phyloP scores from a whole-genome alignment of 345 rosid species.

The Pistacia vera region DNA sequence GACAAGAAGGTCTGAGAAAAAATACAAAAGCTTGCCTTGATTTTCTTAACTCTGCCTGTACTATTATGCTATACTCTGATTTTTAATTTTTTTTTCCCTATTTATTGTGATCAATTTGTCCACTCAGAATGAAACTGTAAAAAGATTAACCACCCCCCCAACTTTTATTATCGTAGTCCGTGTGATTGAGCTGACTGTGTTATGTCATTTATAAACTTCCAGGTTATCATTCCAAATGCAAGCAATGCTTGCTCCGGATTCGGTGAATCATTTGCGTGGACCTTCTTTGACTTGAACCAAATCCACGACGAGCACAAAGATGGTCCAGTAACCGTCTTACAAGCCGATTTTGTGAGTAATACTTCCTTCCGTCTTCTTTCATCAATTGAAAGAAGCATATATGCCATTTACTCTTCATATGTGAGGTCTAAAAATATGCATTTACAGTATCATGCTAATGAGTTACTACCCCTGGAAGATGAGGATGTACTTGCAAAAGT shows the following conservation, averaged over 20 bases:
- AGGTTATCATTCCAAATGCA: slow-evolving; percentile 55
- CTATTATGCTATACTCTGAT: no score
- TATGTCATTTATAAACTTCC: slow-evolving; percentile 1
- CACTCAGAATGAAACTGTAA: not conserved
- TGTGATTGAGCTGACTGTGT: not conserved
- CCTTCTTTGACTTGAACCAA: slow-evolving; percentile 58
- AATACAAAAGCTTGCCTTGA: no score
- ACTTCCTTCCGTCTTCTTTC: not conserved
- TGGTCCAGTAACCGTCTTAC: slow-evolving; percentile 34
- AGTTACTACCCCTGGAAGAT: slow-evolving; percentile 46
- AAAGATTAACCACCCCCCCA: no score
- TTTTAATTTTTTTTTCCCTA: no score
- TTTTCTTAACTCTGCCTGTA: no score
- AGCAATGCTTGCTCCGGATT: slow-evolving; percentile 50
- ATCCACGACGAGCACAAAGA: slow-evolving; percentile 48
- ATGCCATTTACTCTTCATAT: not conserved
- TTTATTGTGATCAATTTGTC: no score
- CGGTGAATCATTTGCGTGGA: slow-evolving; percentile 50
- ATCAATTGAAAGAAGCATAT: not conserved
- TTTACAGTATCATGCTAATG: slow-evolving; percentile 52
- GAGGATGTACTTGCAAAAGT: slow-evolving; percentile 42
- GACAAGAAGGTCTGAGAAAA: slow-evolving; percentile 49
- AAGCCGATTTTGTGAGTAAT: slow-evolving; percentile 56
- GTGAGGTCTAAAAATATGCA: not conserved
- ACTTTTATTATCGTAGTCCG: not conserved